Percentiles rank a stretch among this genome's conserved stretches.
Evolutionary conservation across 129 eudicot species (phyloP).

Genomic region (Flaveria linearis): DNA sequence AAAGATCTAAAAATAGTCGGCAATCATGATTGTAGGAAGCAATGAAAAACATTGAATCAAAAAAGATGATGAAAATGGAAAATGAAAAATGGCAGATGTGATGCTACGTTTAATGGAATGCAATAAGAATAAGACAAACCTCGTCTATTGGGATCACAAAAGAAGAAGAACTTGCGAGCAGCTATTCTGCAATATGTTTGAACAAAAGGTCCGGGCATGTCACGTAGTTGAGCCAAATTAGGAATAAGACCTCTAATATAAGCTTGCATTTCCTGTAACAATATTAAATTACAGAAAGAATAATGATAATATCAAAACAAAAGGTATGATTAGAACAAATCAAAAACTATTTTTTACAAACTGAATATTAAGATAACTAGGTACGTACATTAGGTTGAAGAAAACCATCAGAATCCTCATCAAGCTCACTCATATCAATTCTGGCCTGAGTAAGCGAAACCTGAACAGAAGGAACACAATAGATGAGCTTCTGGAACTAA

Average conservation of each 20-base stretch:
- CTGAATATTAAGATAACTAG: neutral
- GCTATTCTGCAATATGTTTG: slow-evolving; percentile 92
- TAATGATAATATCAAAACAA: neutral
- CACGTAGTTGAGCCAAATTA: slow-evolving; percentile 93
- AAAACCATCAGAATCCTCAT: slow-evolving; percentile 98
- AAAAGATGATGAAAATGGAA: neutral
- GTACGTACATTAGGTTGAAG: slow-evolving; percentile 84
- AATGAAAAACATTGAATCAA: neutral
- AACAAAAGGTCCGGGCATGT: slow-evolving; percentile 72
- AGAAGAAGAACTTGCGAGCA: slow-evolving; percentile 95
- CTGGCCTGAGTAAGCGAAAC: slow-evolving; percentile 99
- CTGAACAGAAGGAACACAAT: slow-evolving; percentile 43
- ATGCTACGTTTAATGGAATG: neutral
- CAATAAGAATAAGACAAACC: slow-evolving; percentile 44
- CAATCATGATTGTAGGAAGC: neutral
- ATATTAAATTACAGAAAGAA: neutral
- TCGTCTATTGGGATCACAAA: slow-evolving; percentile 97
- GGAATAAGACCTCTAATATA: slow-evolving; percentile 96
- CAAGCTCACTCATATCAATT: slow-evolving; percentile 99
- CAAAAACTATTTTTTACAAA: slow-evolving; percentile 20
- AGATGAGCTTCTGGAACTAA: slow-evolving; percentile 7
- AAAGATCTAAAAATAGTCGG: neutral
- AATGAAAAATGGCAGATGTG: neutral
- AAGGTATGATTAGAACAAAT: neutral
- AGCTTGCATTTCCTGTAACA: slow-evolving; percentile 87